Base-by-base conservation (phyloP, 257 asterid species). In the Nyctanthes arbortristis region DNA sequence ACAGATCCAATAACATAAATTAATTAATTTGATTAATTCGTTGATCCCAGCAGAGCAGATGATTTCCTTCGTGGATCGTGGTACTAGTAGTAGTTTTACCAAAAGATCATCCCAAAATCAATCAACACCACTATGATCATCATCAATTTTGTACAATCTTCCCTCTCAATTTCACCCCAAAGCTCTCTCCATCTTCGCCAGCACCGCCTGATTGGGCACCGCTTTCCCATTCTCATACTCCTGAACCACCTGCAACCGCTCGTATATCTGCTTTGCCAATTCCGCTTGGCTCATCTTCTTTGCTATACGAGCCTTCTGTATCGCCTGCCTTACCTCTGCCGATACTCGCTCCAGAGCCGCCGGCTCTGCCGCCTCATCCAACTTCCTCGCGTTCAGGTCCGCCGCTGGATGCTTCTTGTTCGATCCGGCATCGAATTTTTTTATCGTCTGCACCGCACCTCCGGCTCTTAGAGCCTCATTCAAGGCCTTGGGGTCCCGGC, bases 141-240 rank as follows among this genome's bases (percentile, higher is more conserved):
- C 31, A 52, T 52, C n/a, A n/a, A n/a, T 52, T 52, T 4, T 22
- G 31, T 52, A 52, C 30, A 59, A 39, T 24, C 61, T 81, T 63
- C 59, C 87, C 84, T 36, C 87, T 67, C 16, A 82, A 75, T 61
- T 82, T 76, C 39, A 74, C 80, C 79, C 84, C 74, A 76, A 68
- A 0, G 66, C 77, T 27, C 54, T 82, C 79, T 79, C 87, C 83
- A 82, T 79, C 65, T 77, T 79, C 36, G 84, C 84, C 70, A 82
- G 64, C 43, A 82, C 72, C 5, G 72, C 66, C 49, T 79, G 87
- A 33, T 71, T 82, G 25, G 84, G 87, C 34, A 82, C 77, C 1
- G 87, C 87, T 39, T 82, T 82, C 1, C 87, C 87, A 22, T 79
- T 82, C 70, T 82, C 87, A 8, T 82, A 82, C 62, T 82, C 81